These are phyloP conservation scores for Capronia epimyces DNA, from an alignment of 2,329 filamentous ascomycete genomes.

Conservation along the genomic window DNA sequence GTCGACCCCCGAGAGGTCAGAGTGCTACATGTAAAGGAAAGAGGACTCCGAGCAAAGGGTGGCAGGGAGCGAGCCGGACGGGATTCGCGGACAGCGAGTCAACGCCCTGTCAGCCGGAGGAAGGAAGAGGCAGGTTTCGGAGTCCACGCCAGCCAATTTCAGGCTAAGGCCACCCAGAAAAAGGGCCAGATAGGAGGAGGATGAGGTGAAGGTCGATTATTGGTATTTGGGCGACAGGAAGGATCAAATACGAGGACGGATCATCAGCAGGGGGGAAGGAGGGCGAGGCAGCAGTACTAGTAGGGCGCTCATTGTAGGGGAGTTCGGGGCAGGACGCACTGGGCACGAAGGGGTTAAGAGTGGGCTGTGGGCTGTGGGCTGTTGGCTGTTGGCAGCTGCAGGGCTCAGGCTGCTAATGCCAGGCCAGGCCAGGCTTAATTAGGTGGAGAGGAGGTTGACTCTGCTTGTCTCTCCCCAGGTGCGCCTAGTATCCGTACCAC, in stretches of 20 bases:
- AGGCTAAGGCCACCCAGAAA: background rate
- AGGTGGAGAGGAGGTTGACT: too few relatives aligned
- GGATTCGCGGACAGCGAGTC: constrained; percentile 1
- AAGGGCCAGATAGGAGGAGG: constrained; percentile 4
- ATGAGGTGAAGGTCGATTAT: background rate
- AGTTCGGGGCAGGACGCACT: background rate
- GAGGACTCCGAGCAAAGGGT: constrained; percentile 10
- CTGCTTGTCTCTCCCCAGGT: too few relatives aligned
- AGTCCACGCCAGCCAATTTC: background rate
- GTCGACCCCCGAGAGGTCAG: constrained; percentile 18
- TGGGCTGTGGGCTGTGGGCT: background rate
- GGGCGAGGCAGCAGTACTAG: background rate
- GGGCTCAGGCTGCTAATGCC: background rate
- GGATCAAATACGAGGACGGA: constrained; percentile 13
- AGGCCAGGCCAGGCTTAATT: background rate
- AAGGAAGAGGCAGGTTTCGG: background rate
- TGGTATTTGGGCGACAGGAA: background rate
- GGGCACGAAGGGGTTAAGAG: background rate
- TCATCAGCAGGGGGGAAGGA: constrained; percentile 10
- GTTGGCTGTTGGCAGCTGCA: too few relatives aligned
- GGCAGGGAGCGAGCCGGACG: constrained; percentile 11
- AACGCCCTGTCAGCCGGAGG: background rate
- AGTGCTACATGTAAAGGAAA: constrained; percentile 23
- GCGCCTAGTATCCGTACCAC: too few relatives aligned
- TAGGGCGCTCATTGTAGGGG: background rate